Evolutionary conservation across 2,329 filamentous ascomycete species (phyloP).

Genomic region (Chaetomiaceae sp.): DNA sequence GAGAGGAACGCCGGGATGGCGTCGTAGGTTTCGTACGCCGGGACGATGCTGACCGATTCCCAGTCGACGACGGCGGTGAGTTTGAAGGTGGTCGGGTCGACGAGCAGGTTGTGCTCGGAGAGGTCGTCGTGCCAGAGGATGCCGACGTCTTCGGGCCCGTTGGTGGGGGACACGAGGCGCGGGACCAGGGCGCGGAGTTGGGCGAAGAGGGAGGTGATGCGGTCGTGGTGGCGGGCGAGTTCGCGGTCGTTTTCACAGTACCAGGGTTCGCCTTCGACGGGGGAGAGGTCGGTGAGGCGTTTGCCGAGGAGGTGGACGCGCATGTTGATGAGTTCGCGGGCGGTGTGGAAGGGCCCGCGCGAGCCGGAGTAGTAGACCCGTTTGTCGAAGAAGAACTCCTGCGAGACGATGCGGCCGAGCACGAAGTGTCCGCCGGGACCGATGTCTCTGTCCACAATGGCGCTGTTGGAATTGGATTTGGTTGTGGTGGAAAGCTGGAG

Average conservation of each 20-base stretch:
- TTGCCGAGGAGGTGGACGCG: conserved; percentile 7
- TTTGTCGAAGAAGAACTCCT: conserved; percentile 17
- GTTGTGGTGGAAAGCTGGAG: not conserved
- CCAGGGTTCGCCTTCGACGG: conserved; percentile 2
- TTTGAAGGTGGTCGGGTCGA: conserved; percentile 12
- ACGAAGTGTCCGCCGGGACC: conserved; percentile 7
- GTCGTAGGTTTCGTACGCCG: conserved; percentile 11
- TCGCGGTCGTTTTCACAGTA: conserved; percentile 14
- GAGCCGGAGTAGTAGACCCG: conserved; percentile 9
- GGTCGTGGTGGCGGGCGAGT: conserved; percentile 1
- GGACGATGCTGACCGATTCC: conserved; percentile 12
- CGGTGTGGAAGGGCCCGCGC: conserved; percentile 10
- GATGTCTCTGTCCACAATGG: conserved; percentile 1
- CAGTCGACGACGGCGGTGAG: conserved; percentile 13
- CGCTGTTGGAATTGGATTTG: not conserved
- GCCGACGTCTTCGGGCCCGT: conserved; percentile 9
- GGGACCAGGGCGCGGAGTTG: conserved; percentile 6
- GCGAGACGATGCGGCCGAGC: conserved; percentile 12
- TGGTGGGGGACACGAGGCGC: conserved; percentile 7
- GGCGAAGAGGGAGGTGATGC: conserved; percentile 5
- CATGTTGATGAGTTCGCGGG: conserved; percentile 4
- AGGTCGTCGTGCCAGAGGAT: conserved; percentile 15
- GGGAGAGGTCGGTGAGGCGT: conserved; percentile 8
- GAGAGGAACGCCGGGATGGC: conserved; percentile 9
- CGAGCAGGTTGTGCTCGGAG: conserved; percentile 13